Evolutionary conservation across 768 basidiomycete genomes (phyloP).

Genomic region (Tulasnella sp.): DNA sequence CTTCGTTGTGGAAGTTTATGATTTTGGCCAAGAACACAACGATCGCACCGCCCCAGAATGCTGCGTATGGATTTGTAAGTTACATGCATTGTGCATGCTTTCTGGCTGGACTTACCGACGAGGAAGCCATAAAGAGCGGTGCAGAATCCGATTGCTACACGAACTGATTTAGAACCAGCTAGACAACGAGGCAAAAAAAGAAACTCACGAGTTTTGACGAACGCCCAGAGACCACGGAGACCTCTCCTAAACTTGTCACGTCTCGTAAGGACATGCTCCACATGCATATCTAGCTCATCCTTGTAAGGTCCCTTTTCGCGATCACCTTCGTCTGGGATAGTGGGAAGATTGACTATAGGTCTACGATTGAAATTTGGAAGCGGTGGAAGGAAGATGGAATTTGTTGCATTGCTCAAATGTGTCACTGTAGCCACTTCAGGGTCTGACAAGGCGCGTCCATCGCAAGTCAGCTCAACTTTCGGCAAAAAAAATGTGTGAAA

Average conservation of each 20-base stretch:
- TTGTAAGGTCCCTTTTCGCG: slow-evolving; percentile 26
- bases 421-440: slow-evolving; percentile 62
- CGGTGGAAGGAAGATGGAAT: slow-evolving; percentile 65
- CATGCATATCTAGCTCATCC: slow-evolving; percentile 54
- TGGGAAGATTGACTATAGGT: slow-evolving; percentile 49
- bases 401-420: slow-evolving; percentile 65
- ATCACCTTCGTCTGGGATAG: slow-evolving; percentile 18
- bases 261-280: slow-evolving; percentile 57
- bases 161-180: background rate
- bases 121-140: slow-evolving; percentile 67
- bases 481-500: slow-evolving; percentile 8
- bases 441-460: slow-evolving; percentile 35
- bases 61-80: slow-evolving; percentile 25
- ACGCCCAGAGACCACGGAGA: slow-evolving; percentile 63
- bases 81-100: background rate
- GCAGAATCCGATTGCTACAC: slow-evolving; percentile 52
- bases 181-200: background rate
- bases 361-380: slow-evolving; percentile 55
- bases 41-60: slow-evolving; percentile 80
- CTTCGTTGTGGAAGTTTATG: slow-evolving; percentile 56
- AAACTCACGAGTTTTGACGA: slow-evolving; percentile 64
- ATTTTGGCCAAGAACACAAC: slow-evolving; percentile 55
- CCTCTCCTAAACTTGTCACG: slow-evolving; percentile 46
- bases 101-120: slow-evolving; percentile 36
- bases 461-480: background rate